Percentiles rank a stretch among this genome's conserved stretches.
These are phyloP conservation scores for Bombardia bombarda DNA, from an alignment of 495 filamentous ascomycete genomes.

Conservation along the genomic window DNA sequence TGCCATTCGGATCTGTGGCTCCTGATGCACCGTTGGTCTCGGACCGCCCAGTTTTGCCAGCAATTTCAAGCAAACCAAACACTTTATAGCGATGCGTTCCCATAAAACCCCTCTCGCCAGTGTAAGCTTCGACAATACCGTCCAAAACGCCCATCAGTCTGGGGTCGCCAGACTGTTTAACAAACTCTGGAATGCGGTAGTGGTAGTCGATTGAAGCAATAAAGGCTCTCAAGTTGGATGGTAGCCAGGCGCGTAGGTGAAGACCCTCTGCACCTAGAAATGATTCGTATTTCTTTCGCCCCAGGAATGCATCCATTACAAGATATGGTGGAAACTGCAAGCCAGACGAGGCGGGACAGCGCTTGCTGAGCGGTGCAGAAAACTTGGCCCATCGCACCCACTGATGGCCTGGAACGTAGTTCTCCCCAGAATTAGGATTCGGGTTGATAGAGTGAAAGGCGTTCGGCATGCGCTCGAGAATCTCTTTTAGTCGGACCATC, in stretches of 20 bases:
- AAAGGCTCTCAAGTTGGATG: conserved; percentile 42
- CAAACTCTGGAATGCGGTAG: conserved; percentile 41
- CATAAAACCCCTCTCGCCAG: conserved; percentile 45
- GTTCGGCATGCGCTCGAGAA: conserved; percentile 42
- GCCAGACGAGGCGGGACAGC: conserved; percentile 45
- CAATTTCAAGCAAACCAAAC: conserved; percentile 45
- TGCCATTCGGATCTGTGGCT: conserved; percentile 25
- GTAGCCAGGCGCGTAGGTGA: conserved; percentile 41
- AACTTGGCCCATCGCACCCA: conserved; percentile 43
- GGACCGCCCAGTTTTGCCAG: conserved; percentile 40
- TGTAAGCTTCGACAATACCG: conserved; percentile 41
- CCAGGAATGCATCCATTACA: conserved; percentile 47
- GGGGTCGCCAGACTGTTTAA: conserved; percentile 36
- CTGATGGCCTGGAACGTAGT: conserved; percentile 33
- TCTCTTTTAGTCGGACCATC: conserved; percentile 40
- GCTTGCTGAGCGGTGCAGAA: conserved; percentile 37
- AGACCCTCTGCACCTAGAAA: conserved; percentile 42
- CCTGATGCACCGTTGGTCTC: conserved; percentile 44
- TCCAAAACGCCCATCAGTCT: conserved; percentile 39
- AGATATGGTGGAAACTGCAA: conserved; percentile 41
- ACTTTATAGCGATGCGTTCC: conserved; percentile 47
- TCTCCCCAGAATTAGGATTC: conserved; percentile 41
- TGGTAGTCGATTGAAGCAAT: conserved; percentile 44
- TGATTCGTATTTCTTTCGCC: conserved; percentile 38
- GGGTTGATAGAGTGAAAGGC: conserved; percentile 45